A percentile compares a stretch with the other conserved stretches of the same genome.
phyloP scores from a whole-genome alignment of 2,329 filamentous ascomycete species.

The Hypoxylon sp. region DNA sequence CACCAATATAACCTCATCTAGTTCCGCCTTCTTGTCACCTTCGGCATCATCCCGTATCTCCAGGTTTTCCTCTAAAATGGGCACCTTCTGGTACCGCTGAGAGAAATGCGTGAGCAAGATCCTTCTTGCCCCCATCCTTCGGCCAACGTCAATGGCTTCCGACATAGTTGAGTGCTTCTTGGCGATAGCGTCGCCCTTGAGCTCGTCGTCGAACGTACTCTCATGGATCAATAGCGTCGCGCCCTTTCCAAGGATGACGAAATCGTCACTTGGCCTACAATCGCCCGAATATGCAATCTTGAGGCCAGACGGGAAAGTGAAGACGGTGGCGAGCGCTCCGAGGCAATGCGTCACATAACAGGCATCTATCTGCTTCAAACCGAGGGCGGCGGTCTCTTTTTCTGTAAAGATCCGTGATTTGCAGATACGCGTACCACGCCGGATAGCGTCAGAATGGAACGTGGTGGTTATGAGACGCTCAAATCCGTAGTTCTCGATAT shows the following conservation, averaged over 20 bases:
- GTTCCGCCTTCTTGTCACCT: conserved; percentile 53
- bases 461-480: conserved; percentile 57
- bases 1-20: conserved; percentile 72
- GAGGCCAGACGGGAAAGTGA: conserved; percentile 84
- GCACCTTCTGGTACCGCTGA: conserved; percentile 88
- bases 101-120: conserved; percentile 94
- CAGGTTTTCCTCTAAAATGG: conserved; percentile 60
- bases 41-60: conserved; percentile 45
- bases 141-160: conserved; percentile 84
- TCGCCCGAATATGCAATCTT: conserved; percentile 95
- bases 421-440: conserved; percentile 16
- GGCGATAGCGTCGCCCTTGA: conserved; percentile 79
- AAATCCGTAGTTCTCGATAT: conserved; percentile 82
- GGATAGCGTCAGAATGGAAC: conserved; percentile 13
- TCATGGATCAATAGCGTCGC: conserved; percentile 93
- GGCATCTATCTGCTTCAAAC: conserved; percentile 76
- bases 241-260: conserved; percentile 77
- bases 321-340: conserved; percentile 79
- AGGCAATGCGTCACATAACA: conserved; percentile 82
- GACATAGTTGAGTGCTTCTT: conserved; percentile 93
- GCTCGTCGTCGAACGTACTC: conserved; percentile 93
- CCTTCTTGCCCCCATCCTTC: conserved; percentile 81
- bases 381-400: conserved; percentile 64
- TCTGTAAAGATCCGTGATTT: conserved; percentile 53
- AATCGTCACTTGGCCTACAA: conserved; percentile 81